Evolutionary conservation across 768 basidiomycete genomes (phyloP).

Genomic region (Russula emetica): DNA sequence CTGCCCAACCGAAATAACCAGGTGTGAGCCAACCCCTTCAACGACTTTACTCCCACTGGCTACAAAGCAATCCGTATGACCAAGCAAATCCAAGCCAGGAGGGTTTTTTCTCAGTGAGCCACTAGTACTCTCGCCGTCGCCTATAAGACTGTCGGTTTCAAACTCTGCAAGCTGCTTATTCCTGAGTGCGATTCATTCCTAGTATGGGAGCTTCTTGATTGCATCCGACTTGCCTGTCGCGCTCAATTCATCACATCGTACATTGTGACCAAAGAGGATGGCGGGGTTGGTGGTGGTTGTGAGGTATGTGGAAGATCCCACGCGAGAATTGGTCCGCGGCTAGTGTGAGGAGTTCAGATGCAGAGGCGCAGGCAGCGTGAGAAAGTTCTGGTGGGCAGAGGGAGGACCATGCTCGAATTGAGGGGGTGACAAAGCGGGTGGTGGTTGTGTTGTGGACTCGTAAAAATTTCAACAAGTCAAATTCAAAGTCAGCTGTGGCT

Average conservation of each 20-base stretch:
- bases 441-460: no score
- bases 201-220: slow-evolving; percentile 81
- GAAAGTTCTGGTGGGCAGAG: no score
- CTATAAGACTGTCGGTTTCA: slow-evolving; percentile 7
- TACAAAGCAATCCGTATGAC: slow-evolving; percentile 87
- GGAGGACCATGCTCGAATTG: no score
- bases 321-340: no score
- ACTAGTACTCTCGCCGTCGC: slow-evolving; percentile 30
- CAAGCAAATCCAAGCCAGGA: slow-evolving; percentile 32
- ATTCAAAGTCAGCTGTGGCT: no score
- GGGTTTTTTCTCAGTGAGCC: slow-evolving; percentile 25
- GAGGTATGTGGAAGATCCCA: no score
- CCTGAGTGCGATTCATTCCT: slow-evolving; percentile 59
- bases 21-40: slow-evolving; percentile 90
- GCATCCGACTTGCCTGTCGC: slow-evolving; percentile 97
- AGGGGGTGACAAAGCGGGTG: no score
- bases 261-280: slow-evolving; percentile 87
- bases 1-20: slow-evolving; percentile 87
- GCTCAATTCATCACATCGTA: slow-evolving; percentile 93
- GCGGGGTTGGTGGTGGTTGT: no score
- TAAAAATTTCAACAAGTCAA: no score
- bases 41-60: slow-evolving; percentile 89
- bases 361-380: no score
- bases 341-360: no score
- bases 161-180: slow-evolving; percentile 30